Evolutionary conservation across 306 rosid species (phyloP).

Genomic region (Begonia peltatifolia): DNA sequence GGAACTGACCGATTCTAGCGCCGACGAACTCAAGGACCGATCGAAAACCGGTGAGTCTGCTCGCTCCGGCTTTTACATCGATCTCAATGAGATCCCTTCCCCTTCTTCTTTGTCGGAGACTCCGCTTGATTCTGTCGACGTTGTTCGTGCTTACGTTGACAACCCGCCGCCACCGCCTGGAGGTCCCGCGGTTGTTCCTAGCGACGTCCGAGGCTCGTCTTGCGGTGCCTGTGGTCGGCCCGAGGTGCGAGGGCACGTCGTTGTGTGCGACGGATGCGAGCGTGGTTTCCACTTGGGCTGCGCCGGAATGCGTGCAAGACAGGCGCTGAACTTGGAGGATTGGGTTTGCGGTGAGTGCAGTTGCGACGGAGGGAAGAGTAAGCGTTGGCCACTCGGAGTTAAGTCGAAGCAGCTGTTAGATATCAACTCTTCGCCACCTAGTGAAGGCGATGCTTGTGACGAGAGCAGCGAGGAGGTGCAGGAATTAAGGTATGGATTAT

Average conservation of each 20-base stretch:
- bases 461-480: conserved; percentile 31
- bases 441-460: conserved; percentile 42
- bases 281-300: conserved; percentile 67
- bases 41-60: conserved; percentile 25
- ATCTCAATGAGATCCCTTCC: conserved; percentile 98
- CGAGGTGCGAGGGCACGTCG: conserved; percentile 32
- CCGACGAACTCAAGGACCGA: conserved; percentile 32
- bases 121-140: conserved; percentile 59
- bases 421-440: conserved; percentile 92
- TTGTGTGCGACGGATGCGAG: conserved; percentile 98
- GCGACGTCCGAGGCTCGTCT: conserved; percentile 12
- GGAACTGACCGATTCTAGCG: conserved; percentile 66
- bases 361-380: conserved; percentile 53
- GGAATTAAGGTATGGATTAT: conserved; percentile 46
- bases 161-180: conserved; percentile 73
- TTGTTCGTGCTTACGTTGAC: conserved; percentile 68
- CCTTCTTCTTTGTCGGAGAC: conserved; percentile 48
- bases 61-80: conserved; percentile 57
- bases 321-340: conserved; percentile 34
- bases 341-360: conserved; percentile 84
- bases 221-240: conserved; percentile 47
- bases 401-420: conserved; percentile 80
- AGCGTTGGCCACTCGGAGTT: conserved; percentile 88
- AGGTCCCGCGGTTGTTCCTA: conserved; percentile 43
- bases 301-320: conserved; percentile 57